Base-by-base conservation (phyloP, 2,329 filamentous ascomycete species). In the Knufia fluminis region DNA sequence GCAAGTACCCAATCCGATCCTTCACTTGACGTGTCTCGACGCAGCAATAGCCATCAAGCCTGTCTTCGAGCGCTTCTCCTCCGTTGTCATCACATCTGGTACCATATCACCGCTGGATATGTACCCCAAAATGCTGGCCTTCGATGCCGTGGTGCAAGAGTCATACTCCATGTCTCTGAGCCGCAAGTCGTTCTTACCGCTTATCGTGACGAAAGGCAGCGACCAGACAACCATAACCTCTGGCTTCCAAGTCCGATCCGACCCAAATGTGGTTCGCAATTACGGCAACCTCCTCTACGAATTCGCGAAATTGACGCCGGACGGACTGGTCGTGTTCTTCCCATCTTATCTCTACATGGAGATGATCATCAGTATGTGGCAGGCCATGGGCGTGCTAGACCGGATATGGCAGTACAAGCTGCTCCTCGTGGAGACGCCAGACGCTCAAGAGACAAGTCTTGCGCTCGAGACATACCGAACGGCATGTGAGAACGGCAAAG, bases 281-380 rank as follows among this genome's bases (percentile, higher is more conserved):
- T 98, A 96, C 60, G 94, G 92, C 39, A 92, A 84, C 56, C 75
- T 98, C 1, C 73, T 98, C 26, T 92, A 90, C 6, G 92, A 98
- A 64, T 97, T 98, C 64, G 86, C 89, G 48, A 94, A 91, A 66
- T 83, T 97, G 56, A 98, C 92, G 0, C 94, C 92, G 0, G 92
- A 98, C 61, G 92, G 92, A 26, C 83, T 98, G 67, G 92, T 98
- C n/a, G 92, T 98, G 33, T 98, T 98, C 74, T 98, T 98, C 65
- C 94, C 92, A 0, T 95, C 89, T 0, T 98, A 98, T 61, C 77
- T 98, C 1, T 98, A 98, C 71, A 97, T 98, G 92, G 92, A 98
- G 65, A 92, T 85, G 46, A 97, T 97, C 64, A 96, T 98, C 65
- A 91, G 85, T 65, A 95, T 95, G 82, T 98, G 92, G 92, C 92